Evolutionary conservation across 768 basidiomycete genomes (phyloP).

Genomic region (Termitomyces sp.): DNA sequence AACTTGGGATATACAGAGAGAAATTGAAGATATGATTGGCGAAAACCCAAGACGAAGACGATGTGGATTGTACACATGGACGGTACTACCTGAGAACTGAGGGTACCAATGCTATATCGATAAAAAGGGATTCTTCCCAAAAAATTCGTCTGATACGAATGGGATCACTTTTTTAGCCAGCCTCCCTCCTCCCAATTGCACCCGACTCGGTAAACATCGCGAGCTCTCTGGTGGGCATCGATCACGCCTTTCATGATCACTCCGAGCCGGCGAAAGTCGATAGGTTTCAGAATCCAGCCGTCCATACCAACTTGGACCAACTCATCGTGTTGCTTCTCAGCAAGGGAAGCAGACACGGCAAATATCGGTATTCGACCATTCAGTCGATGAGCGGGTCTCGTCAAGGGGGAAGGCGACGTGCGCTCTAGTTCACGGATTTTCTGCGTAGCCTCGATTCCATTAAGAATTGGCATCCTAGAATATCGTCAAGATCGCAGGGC

Average conservation of each 20-base stretch:
- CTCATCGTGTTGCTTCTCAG: conserved; percentile 52
- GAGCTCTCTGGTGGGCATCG: conserved; percentile 44
- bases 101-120: not conserved
- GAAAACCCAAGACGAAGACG: too few species aligned
- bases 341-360: conserved; percentile 74
- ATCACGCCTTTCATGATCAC: conserved; percentile 56
- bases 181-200: conserved; percentile 63
- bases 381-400: conserved; percentile 39
- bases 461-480: conserved; percentile 72
- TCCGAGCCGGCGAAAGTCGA: conserved; percentile 68
- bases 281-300: conserved; percentile 83
- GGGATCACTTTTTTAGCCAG: conserved; percentile 37
- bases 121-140: not conserved
- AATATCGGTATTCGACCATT: conserved; percentile 76
- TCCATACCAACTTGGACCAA: conserved; percentile 58
- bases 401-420: conserved; percentile 10
- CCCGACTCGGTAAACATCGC: conserved; percentile 48
- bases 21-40: too few species aligned
- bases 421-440: conserved; percentile 63
- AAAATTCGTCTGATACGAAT: not conserved
- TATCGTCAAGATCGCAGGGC: not conserved
- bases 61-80: too few species aligned
- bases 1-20: too few species aligned
- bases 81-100: too few species aligned
- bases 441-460: conserved; percentile 67